Evolutionary conservation across 106 monocot genomes (phyloP), one percentile per base, ranked within the genome.

Genomic region (Dioscorea dumetorum): DNA sequence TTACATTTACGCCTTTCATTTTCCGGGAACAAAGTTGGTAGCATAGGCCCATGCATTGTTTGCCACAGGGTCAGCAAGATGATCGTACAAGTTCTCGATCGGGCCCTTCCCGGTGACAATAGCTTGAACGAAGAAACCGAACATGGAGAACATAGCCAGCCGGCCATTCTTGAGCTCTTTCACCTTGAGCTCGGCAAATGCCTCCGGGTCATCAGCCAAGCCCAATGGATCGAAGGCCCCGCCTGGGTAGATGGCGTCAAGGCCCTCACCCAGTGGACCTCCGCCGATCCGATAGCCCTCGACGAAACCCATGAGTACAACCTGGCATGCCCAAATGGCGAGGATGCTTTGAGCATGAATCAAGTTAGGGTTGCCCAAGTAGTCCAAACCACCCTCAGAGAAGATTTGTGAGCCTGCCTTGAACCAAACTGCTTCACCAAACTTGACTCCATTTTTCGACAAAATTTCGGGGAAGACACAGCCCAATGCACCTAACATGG

Each of bases 331-430:
- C 71, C 71, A 72, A 18, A 72, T 72, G 61, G 71, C 71, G 32
- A 72, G 71, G 62, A 72, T 72, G 61, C 71, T 72, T 50, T 72
- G 61, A 13, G 71, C 71, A 23, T 72, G 71, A 62, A 72, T 33
- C 17, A 72, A n/a, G 51, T 51, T 72, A 0, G 71, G 71, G 62
- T 72, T 72, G 50, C 71, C 61, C 14, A 72, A 35, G 34, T 72
- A 72, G 71, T 72, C 62, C 22, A 72, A 50, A n/a, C 71, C 70
- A 17, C 70, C 70, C 7, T 59, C 60, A 22, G 48, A 60, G 60
- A 70, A 70, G 60, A 70, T 60, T 48, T 70, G 60, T 9, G 70
- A 20, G 9, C 70, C 70, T 41, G 70, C 59, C 23, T 70, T 70
- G 22, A 70, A 70, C 70, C 70, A 70, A 2, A 70, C 60, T 7